These are phyloP conservation scores for Boletus coccyginus DNA, from an alignment of 768 basidiomycete species.

Conservation along the genomic window DNA sequence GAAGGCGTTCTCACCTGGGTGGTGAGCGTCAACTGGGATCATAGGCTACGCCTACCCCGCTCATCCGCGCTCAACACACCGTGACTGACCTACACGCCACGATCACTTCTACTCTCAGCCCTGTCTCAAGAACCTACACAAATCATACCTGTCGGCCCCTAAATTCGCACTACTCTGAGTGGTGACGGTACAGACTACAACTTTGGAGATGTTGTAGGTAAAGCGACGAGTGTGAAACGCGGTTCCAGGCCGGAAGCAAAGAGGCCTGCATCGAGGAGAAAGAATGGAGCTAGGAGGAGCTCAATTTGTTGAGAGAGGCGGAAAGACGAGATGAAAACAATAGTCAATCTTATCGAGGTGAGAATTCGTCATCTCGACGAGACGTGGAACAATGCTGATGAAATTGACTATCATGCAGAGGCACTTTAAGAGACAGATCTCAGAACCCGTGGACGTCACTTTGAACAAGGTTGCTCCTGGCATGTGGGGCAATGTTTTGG, in stretches of 20 bases:
- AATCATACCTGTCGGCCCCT: conserved; percentile 69
- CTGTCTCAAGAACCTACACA: conserved; percentile 95
- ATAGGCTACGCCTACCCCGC: too few species aligned
- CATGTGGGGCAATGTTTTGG: conserved; percentile 93
- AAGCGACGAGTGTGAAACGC: conserved; percentile 62
- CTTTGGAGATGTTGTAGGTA: conserved; percentile 78
- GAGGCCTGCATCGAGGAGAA: conserved; percentile 63
- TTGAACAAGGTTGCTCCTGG: conserved; percentile 71
- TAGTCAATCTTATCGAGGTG: conserved; percentile 94
- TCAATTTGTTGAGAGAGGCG: conserved; percentile 79
- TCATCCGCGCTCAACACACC: too few species aligned
- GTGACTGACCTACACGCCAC: conserved; percentile 64
- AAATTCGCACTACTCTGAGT: conserved; percentile 71
- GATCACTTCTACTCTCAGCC: conserved; percentile 74
- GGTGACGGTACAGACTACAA: conserved; percentile 69
- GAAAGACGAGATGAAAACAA: conserved; percentile 98
- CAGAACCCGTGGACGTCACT: conserved; percentile 86
- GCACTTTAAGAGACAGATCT: conserved; percentile 83
- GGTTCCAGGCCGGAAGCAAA: conserved; percentile 65
- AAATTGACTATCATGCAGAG: conserved; percentile 46
- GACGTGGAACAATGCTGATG: neutral
- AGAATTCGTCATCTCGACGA: conserved; percentile 19
- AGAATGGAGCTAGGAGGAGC: conserved; percentile 88
- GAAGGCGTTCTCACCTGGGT: too few species aligned
- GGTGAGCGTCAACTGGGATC: too few species aligned